These are phyloP conservation scores for Talaromyces ruber DNA, from an alignment of 495 filamentous ascomycete species.

Conservation along the genomic window DNA sequence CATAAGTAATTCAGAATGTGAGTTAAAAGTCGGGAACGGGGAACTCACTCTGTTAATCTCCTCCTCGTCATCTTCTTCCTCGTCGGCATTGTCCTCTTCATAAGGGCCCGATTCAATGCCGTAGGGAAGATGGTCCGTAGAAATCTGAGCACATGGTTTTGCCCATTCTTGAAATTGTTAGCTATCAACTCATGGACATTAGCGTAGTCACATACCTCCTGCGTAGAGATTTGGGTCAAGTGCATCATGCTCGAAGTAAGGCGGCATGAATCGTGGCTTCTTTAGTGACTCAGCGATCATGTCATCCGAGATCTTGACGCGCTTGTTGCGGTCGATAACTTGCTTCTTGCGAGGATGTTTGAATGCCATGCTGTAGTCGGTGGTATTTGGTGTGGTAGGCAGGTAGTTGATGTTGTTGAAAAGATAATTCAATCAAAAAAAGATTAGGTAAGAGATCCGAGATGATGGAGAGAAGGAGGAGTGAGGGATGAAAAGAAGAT, in stretches of 20 bases:
- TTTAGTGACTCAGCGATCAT: neutral
- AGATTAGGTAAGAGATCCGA: too few species aligned
- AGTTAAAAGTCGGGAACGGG: neutral
- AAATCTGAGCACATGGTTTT: neutral
- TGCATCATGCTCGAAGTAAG: neutral
- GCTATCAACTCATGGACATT: neutral
- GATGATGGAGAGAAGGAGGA: neutral
- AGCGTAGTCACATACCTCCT: neutral
- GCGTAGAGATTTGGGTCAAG: neutral
- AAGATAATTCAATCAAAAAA: too few species aligned
- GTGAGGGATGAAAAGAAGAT: neutral
- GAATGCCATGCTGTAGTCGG: neutral
- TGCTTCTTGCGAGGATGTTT: neutral
- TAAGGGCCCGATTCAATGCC: neutral
- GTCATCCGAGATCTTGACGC: neutral
- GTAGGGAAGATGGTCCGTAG: neutral
- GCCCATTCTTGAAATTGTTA: neutral
- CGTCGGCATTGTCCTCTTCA: neutral
- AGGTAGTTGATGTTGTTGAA: too few species aligned
- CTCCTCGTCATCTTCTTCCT: neutral
- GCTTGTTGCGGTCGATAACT: neutral
- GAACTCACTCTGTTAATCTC: neutral
- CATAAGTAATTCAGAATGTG: neutral
- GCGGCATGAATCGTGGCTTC: neutral
- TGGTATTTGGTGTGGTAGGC: neutral